Evolutionary conservation across 345 rosid genomes (phyloP), one percentile per base, ranked within the genome.

Genomic region (Camelina hispida): DNA sequence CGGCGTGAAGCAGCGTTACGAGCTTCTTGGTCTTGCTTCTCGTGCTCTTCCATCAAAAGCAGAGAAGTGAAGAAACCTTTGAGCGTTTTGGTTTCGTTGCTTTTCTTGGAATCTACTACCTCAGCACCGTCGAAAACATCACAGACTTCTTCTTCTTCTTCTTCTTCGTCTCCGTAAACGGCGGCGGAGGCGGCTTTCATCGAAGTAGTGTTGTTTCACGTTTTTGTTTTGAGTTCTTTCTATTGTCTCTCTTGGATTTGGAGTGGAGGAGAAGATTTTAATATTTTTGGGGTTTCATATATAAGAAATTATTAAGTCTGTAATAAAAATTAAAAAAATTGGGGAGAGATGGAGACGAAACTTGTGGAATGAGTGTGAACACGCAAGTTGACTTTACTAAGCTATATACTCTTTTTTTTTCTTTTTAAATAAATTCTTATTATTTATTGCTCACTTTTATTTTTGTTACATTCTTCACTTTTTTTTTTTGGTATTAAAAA

Each of bases 21-120:
- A 59, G 83, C 85, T n/a, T 85, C 82, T 1, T 42, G 69, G 30
- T 83, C 87, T 1, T 73, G 76, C 76, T 81, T 85, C 35, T 86
- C 96, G 65, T 88, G 87, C 52, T 87, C 91, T 38, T 89, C 89
- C 50, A 87, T 62, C 53, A 84, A 73, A 16, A 87, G 69, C 51
- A 83, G 66, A 2, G 90, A 84, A 66, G 87, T 81, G 71, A 87
- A 78, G 4, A 87, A 78, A 8, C 88, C 87, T 8, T 84, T 84
- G 46, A 84, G 78, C 5, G 80, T 83, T 69, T 78, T 84, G 15
- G 43, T 38, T 2, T 68, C 73, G 73, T 68, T 47, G 69, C 6
- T 55, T 23, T 15, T 67, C 73, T 81, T 82, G 18, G 68, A 30
- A 14, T 79, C 71, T 68, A 78, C 71, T 62, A 72, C 69, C 18